These are phyloP conservation scores for Crassisporium funariophilum DNA, from an alignment of 768 basidiomycete genomes.

Conservation along the genomic window DNA sequence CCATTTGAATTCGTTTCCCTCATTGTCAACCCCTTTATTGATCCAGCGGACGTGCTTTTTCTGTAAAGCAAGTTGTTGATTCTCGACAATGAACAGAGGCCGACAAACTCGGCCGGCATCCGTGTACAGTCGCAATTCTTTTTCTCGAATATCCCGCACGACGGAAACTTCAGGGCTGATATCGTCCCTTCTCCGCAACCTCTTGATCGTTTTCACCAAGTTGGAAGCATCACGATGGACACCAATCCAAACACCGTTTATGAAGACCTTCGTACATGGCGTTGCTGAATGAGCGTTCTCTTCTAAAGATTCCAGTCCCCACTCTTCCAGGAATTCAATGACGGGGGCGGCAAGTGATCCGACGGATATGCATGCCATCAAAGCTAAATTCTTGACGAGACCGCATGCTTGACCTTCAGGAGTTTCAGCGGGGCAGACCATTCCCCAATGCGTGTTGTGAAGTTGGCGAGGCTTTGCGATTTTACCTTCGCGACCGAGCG, in stretches of 20 bases:
- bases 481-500: constrained; percentile 96
- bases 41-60: constrained; percentile 85
- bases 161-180: constrained; percentile 96
- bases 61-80: constrained; percentile 80
- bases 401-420: constrained; percentile 99
- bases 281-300: constrained; percentile 87
- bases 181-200: constrained; percentile 90
- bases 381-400: constrained; percentile 95
- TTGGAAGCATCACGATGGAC: constrained; percentile 94
- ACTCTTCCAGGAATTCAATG: constrained; percentile 97
- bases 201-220: constrained; percentile 90
- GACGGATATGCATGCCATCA: constrained; percentile 98
- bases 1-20: constrained; percentile 78
- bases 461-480: constrained; percentile 99
- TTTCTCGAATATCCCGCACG: constrained; percentile 95
- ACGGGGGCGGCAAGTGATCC: constrained; percentile 95
- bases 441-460: constrained; percentile 99
- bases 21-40: constrained; percentile 56
- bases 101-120: constrained; percentile 97
- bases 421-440: constrained; percentile 99
- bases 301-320: constrained; percentile 94
- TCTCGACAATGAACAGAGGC: constrained; percentile 94
- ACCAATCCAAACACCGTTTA: constrained; percentile 99
- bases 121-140: constrained; percentile 91
- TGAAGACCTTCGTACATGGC: constrained; percentile 94